Evolutionary conservation across 2,329 filamentous ascomycete species (phyloP).

Genomic region (Colletotrichum sp.): DNA sequence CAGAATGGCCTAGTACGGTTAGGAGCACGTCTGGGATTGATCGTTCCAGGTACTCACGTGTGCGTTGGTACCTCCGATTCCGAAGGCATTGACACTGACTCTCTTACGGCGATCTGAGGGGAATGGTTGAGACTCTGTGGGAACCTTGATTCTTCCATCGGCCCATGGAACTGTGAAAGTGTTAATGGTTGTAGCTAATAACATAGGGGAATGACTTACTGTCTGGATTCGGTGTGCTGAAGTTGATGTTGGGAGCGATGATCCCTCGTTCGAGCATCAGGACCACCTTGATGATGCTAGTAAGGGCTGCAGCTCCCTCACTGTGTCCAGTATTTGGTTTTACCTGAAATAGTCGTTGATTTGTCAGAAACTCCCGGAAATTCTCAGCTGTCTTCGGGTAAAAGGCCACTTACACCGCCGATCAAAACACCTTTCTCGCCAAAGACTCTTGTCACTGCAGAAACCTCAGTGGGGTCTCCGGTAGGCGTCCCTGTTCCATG

Average conservation of each 20-base stretch:
- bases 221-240: conserved; percentile 2
- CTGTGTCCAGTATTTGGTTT: conserved; percentile 43
- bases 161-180: neutral
- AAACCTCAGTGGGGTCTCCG: conserved; percentile 46
- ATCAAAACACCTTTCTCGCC: conserved; percentile 27
- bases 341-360: conserved; percentile 1
- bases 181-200: neutral
- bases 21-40: neutral
- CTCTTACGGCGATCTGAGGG: conserved; percentile 27
- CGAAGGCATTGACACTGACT: conserved; percentile 39
- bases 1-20: neutral
- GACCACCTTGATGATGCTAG: conserved; percentile 34
- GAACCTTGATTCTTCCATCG: conserved; percentile 26
- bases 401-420: conserved; percentile 26
- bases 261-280: conserved; percentile 22
- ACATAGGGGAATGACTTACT: neutral
- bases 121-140: conserved; percentile 26
- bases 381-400: neutral
- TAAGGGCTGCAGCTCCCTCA: conserved; percentile 36
- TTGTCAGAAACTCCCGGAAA: neutral
- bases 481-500: conserved; percentile 50
- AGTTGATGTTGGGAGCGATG: conserved; percentile 14
- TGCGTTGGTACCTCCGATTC: conserved; percentile 30
- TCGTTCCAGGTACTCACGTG: conserved; percentile 7
- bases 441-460: conserved; percentile 37